Conservation (phyloP, 176 grass and related monocot genomes). For the Avena atlantica region DNA sequence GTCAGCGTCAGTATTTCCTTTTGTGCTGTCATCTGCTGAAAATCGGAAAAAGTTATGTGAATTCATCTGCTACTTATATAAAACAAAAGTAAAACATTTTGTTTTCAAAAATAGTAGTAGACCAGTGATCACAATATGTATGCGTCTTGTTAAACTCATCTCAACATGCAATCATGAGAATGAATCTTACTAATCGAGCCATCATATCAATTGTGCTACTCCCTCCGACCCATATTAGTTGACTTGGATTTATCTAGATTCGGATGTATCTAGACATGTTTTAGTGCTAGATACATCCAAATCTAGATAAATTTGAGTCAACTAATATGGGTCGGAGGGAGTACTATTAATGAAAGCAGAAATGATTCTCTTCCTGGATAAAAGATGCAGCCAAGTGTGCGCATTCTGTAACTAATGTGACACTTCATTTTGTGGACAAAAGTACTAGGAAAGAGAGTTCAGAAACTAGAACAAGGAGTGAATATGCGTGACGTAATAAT, state of each 20-base stretch:
- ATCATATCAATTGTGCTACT: slow-evolving; percentile 22
- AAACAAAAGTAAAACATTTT: slow-evolving; percentile 9
- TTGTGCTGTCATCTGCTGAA: slow-evolving; percentile 75
- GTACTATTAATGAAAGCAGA: slow-evolving; percentile 1
- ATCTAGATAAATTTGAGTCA: no score
- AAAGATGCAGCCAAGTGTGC: not conserved
- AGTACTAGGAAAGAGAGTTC: not conserved
- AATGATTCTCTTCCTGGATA: slow-evolving; percentile 20
- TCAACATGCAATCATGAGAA: not conserved
- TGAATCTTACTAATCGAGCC: slow-evolving; percentile 3
- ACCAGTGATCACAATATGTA: not conserved
- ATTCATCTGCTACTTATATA: slow-evolving; percentile 7
- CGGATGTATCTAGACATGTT: no score
- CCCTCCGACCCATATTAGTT: no score
- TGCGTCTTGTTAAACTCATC: not conserved
- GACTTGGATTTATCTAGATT: no score
- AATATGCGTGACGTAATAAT: not conserved
- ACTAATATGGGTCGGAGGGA: no score
- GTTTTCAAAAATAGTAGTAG: not conserved
- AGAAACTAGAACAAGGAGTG: slow-evolving; percentile 3
- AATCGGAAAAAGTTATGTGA: slow-evolving; percentile 32
- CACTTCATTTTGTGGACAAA: slow-evolving; percentile 1
- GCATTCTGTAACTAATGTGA: not conserved
- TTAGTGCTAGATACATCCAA: no score
- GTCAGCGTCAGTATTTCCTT: slow-evolving; percentile 72